These are phyloP conservation scores for Arctium minus DNA, from an alignment of 129 eudicot genomes.

Conservation along the genomic window DNA sequence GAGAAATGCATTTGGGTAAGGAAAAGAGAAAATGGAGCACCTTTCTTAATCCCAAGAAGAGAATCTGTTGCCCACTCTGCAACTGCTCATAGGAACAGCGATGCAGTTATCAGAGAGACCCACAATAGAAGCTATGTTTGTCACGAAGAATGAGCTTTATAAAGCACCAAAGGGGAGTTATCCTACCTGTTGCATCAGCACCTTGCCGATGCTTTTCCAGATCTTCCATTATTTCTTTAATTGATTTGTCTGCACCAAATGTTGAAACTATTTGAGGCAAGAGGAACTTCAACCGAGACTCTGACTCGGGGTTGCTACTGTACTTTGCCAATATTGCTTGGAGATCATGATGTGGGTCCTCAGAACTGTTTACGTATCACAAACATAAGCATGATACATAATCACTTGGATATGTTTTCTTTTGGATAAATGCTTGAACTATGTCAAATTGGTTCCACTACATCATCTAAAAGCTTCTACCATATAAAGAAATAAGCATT, in stretches of 20 bases:
- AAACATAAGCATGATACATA: neutral
- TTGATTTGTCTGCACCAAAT: slow-evolving; percentile 65
- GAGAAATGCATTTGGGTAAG: slow-evolving; percentile 74
- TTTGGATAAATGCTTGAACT: neutral
- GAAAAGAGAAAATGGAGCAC: slow-evolving; percentile 84
- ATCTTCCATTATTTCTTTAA: slow-evolving; percentile 59
- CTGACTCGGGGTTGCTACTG: slow-evolving; percentile 66
- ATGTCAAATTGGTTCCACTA: slow-evolving; percentile 7
- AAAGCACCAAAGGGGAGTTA: neutral
- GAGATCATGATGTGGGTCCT: slow-evolving; percentile 75
- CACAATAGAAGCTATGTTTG: neutral
- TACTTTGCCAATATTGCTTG: slow-evolving; percentile 46
- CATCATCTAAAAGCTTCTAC: neutral
- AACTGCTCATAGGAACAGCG: slow-evolving; percentile 47
- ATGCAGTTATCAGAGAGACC: neutral
- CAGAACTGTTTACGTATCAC: slow-evolving; percentile 55
- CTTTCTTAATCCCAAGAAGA: slow-evolving; percentile 69
- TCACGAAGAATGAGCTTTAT: neutral
- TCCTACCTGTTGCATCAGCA: slow-evolving; percentile 62
- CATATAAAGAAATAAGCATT: neutral
- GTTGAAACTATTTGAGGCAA: slow-evolving; percentile 75
- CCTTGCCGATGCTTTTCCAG: slow-evolving; percentile 61
- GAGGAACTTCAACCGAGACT: slow-evolving; percentile 66
- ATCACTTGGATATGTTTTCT: neutral
- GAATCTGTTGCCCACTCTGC: slow-evolving; percentile 98